Percentiles rank a stretch among this genome's conserved stretches.
Conservation (phyloP, 768 basidiomycete genomes). For the Obba rivulosa region DNA sequence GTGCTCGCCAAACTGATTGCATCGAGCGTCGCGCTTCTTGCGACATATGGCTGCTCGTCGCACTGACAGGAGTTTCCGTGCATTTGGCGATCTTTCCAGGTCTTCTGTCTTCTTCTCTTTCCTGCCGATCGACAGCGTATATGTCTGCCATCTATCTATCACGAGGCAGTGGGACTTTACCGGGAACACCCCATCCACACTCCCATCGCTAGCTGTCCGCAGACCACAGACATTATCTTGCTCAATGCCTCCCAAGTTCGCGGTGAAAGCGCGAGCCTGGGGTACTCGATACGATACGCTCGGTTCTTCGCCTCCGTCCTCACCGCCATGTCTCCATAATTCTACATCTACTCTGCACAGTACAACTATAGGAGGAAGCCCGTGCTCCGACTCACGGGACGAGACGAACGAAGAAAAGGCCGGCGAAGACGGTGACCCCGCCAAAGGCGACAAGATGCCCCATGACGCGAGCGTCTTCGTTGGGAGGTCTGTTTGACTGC, state of each 20-base stretch:
- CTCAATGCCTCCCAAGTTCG: conserved; percentile 31
- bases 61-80: too few relatives aligned
- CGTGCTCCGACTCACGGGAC: neutral
- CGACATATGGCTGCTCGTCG: too few relatives aligned
- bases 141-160: too few relatives aligned
- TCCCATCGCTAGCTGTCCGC: neutral
- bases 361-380: conserved; percentile 11
- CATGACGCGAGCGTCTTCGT: conserved; percentile 83
- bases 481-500: conserved; percentile 54
- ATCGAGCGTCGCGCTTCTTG: too few relatives aligned
- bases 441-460: conserved; percentile 38
- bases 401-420: neutral
- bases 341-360: conserved; percentile 8
- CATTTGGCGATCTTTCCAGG: too few relatives aligned
- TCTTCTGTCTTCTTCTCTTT: too few relatives aligned
- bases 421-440: neutral
- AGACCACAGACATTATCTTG: neutral
- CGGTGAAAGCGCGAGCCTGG: conserved; percentile 46
- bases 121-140: too few relatives aligned
- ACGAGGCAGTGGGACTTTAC: too few relatives aligned
- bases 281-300: conserved; percentile 71
- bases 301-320: conserved; percentile 41
- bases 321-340: conserved; percentile 26
- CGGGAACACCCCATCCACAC: neutral
- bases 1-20: too few relatives aligned